Evolutionary conservation across 345 rosid genomes (phyloP).

Genomic region (Moringa oleifera): DNA sequence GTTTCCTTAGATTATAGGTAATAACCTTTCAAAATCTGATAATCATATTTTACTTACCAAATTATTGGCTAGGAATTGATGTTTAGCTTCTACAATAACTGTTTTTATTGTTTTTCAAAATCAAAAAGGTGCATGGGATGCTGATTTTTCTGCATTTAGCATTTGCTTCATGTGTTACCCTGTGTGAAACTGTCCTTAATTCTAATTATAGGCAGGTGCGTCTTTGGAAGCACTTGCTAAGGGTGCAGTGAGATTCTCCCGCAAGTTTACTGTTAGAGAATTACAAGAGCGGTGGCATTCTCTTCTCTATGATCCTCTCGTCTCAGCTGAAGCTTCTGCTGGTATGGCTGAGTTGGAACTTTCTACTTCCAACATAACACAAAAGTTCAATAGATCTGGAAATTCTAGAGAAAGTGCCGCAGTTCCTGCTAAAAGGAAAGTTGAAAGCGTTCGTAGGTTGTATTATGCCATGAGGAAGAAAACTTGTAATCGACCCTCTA

Average conservation of each 20-base stretch:
- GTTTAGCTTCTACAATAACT: background rate
- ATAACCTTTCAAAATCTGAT: too few species aligned
- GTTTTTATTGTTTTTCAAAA: background rate
- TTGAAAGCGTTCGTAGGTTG: constrained; percentile 28
- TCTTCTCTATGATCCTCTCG: constrained; percentile 80
- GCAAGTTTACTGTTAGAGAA: constrained; percentile 60
- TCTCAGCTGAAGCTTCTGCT: constrained; percentile 76
- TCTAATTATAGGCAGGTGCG: constrained; percentile 76
- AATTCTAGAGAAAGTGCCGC: constrained; percentile 21
- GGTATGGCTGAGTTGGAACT: constrained; percentile 64
- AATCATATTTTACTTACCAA: too few species aligned
- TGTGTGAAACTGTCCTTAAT: background rate
- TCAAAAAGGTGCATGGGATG: background rate
- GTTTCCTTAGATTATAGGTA: background rate
- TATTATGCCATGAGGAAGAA: constrained; percentile 30
- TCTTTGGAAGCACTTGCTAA: constrained; percentile 97
- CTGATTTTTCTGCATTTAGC: background rate
- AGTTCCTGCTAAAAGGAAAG: constrained; percentile 29
- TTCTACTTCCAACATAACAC: constrained; percentile 17
- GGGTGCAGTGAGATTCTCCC: constrained; percentile 89
- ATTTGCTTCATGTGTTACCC: background rate
- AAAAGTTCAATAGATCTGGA: constrained; percentile 24
- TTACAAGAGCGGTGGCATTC: constrained; percentile 84
- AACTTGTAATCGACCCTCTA: constrained; percentile 12
- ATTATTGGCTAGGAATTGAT: too few species aligned